Conservation (phyloP, 2,329 filamentous ascomycete genomes). For the Talaromyces sp. region DNA sequence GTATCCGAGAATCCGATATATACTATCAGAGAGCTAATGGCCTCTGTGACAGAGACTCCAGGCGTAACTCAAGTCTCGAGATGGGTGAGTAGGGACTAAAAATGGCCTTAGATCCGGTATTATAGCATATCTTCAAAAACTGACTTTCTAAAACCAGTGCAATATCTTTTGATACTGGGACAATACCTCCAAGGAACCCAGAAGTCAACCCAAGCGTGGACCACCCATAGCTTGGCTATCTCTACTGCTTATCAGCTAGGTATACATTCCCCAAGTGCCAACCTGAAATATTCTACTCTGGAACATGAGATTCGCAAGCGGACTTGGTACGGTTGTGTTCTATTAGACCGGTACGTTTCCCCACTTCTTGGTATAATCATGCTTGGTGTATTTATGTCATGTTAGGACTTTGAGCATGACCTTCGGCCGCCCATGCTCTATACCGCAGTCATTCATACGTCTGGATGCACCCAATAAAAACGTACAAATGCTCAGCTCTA, state of each 20-base stretch:
- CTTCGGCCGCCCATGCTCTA: slow-evolving; percentile 45
- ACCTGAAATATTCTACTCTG: slow-evolving; percentile 31
- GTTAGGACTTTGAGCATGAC: slow-evolving; percentile 48
- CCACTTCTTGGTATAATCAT: not conserved
- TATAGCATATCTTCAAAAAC: not conserved
- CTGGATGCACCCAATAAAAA: slow-evolving; percentile 30
- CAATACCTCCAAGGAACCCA: slow-evolving; percentile 54
- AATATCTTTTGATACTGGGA: slow-evolving; percentile 46
- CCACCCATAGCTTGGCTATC: slow-evolving; percentile 49
- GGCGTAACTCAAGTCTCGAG: slow-evolving; percentile 43
- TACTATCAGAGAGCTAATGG: slow-evolving; percentile 43
- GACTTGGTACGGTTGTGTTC: slow-evolving; percentile 48
- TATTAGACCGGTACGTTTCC: slow-evolving; percentile 39
- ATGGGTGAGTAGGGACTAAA: slow-evolving; percentile 25
- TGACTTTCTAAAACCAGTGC: slow-evolving; percentile 29
- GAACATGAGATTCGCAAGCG: slow-evolving; percentile 47
- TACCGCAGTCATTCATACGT: slow-evolving; percentile 42
- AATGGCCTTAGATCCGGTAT: not conserved
- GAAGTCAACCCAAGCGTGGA: slow-evolving; percentile 52
- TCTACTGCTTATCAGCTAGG: slow-evolving; percentile 50
- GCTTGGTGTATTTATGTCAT: not conserved
- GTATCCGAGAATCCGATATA: slow-evolving; percentile 39
- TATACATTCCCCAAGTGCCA: slow-evolving; percentile 43
- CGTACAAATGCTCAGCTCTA: slow-evolving; percentile 3
- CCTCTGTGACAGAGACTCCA: slow-evolving; percentile 41